These are phyloP conservation scores for Debaryomyces nepalensis DNA, from an alignment of 1,139 yeast species.

Conservation along the genomic window DNA sequence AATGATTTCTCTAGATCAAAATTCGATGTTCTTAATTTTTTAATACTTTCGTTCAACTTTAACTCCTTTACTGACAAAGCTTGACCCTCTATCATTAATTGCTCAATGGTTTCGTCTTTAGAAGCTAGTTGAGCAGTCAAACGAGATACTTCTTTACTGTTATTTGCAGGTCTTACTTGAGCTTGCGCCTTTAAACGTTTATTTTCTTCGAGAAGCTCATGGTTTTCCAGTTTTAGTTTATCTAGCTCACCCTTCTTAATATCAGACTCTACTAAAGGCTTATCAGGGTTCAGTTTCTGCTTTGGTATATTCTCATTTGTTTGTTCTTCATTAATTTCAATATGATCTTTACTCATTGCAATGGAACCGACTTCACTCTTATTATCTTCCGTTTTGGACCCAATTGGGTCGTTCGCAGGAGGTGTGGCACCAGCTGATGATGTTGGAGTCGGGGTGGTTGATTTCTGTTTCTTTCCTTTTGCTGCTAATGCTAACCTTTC, in stretches of 20 bases:
- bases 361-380: not conserved
- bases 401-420: constrained; percentile 11
- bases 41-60: constrained; percentile 67
- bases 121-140: constrained; percentile 36
- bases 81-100: constrained; percentile 78
- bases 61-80: constrained; percentile 76
- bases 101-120: constrained; percentile 61
- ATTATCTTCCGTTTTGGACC: constrained; percentile 2
- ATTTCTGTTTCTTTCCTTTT: constrained; percentile 43
- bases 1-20: constrained; percentile 45
- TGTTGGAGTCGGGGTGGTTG: constrained; percentile 15
- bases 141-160: constrained; percentile 1
- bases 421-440: constrained; percentile 13
- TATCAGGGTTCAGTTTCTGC: not conserved
- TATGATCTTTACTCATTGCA: not conserved
- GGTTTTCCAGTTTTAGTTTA: not conserved
- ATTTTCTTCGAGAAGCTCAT: constrained; percentile 5
- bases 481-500: constrained; percentile 86
- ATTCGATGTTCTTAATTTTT: constrained; percentile 60
- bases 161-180: not conserved
- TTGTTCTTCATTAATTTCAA: not conserved
- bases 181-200: constrained; percentile 8
- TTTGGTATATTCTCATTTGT: not conserved
- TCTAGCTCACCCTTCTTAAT: not conserved
- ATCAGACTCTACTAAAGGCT: not conserved